These are phyloP conservation scores for Flaveria bidentis DNA, from an alignment of 129 eudicot genomes.

Conservation along the genomic window DNA sequence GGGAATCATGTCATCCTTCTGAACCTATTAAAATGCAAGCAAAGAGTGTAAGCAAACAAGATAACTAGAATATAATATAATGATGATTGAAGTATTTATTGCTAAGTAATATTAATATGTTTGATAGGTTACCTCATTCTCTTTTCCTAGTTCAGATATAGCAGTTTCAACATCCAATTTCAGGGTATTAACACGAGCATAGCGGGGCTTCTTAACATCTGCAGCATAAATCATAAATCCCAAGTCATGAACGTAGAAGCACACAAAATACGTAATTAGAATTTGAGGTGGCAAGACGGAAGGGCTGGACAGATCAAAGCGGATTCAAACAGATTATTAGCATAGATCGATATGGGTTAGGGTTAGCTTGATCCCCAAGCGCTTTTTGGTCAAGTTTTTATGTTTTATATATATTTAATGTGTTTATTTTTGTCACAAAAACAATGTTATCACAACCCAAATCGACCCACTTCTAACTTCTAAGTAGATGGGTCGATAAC, in stretches of 20 bases:
- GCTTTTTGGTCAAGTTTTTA: not conserved
- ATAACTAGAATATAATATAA: not conserved
- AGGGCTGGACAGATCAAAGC: not conserved
- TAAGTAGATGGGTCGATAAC: not conserved
- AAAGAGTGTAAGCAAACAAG: constrained; percentile 20
- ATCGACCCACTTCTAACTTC: not conserved
- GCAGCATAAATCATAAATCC: constrained; percentile 28
- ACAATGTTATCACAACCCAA: not conserved
- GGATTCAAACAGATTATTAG: not conserved
- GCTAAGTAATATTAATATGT: not conserved
- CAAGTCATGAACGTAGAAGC: not conserved
- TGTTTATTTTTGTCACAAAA: too few species aligned
- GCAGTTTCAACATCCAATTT: constrained; percentile 74
- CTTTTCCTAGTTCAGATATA: constrained; percentile 50
- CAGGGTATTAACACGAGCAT: constrained; percentile 93
- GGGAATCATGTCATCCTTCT: constrained; percentile 75
- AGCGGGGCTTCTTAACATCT: constrained; percentile 84
- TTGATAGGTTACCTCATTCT: constrained; percentile 46
- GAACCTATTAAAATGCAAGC: constrained; percentile 51
- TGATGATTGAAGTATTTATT: not conserved
- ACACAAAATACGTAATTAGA: not conserved
- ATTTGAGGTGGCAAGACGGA: not conserved
- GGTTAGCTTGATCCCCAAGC: not conserved
- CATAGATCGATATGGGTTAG: not conserved
- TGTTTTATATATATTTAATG: not conserved